These are phyloP conservation scores for Gentiana straminea DNA, from an alignment of 257 asterid genomes.

Conservation along the genomic window DNA sequence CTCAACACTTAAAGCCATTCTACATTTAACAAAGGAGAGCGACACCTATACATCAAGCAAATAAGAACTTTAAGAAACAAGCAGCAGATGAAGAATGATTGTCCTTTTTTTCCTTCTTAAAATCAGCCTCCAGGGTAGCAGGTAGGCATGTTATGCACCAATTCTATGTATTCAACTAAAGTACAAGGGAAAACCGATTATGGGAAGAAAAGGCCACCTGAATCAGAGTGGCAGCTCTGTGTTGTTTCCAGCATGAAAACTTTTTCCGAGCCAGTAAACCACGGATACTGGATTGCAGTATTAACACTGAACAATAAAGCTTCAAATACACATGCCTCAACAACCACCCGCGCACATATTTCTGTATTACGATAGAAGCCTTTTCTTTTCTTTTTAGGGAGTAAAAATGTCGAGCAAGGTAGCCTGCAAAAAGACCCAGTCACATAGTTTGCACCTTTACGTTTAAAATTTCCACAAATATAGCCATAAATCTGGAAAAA, in stretches of 20 bases:
- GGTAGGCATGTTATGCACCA: neutral
- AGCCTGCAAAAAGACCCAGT: slow-evolving; percentile 41
- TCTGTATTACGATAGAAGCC: slow-evolving; percentile 67
- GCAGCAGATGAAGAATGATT: no score
- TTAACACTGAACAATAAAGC: slow-evolving; percentile 40
- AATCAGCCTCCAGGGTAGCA: no score
- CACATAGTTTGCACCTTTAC: neutral
- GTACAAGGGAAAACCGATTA: slow-evolving; percentile 1
- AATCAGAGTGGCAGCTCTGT: slow-evolving; percentile 67
- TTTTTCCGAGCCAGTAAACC: slow-evolving; percentile 58
- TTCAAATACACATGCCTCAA: slow-evolving; percentile 53
- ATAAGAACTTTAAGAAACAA: no score
- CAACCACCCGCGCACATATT: slow-evolving; percentile 49
- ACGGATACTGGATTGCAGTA: slow-evolving; percentile 65
- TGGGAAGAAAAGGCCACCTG: slow-evolving; percentile 44
- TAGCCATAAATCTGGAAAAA: no score
- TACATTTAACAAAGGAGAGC: no score
- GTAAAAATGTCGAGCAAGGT: slow-evolving; percentile 49
- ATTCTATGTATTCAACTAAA: neutral
- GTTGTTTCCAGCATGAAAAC: slow-evolving; percentile 48
- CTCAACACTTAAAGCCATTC: no score
- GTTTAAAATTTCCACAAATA: no score
- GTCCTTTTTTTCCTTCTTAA: no score
- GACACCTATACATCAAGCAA: no score
- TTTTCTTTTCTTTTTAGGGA: slow-evolving; percentile 43